Evolutionary conservation across 1,284 basidiomycete genomes (phyloP).

Genomic region (Dichomitus squalens): DNA sequence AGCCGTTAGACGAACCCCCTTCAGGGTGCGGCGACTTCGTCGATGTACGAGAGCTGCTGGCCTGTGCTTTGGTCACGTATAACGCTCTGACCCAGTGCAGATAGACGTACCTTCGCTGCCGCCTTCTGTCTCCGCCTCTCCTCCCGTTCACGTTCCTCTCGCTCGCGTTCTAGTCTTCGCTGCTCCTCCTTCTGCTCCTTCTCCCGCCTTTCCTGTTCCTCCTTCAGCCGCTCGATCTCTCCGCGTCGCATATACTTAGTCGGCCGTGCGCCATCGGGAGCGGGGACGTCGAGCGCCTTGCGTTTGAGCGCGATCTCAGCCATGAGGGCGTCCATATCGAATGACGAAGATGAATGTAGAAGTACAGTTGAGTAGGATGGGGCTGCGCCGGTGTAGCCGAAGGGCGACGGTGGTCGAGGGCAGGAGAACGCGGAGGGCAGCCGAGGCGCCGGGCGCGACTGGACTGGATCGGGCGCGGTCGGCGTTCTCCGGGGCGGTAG

Average conservation of each 20-base stretch:
- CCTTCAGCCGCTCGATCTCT: conserved; percentile 75
- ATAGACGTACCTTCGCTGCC: conserved; percentile 46
- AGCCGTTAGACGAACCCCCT: conserved; percentile 24
- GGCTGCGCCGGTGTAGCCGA: too few species aligned
- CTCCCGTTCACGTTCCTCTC: conserved; percentile 32
- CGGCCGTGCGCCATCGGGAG: conserved; percentile 44
- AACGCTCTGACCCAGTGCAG: background rate
- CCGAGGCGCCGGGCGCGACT: conserved; percentile 7
- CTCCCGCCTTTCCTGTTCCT: conserved; percentile 60
- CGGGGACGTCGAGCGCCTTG: conserved; percentile 58
- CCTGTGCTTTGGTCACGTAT: conserved; percentile 52
- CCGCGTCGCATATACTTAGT: conserved; percentile 88
- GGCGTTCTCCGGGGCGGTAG: conserved; percentile 19
- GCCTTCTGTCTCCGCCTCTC: conserved; percentile 25
- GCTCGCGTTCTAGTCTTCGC: conserved; percentile 35
- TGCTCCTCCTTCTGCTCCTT: conserved; percentile 47
- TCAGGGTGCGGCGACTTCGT: conserved; percentile 45
- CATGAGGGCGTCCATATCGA: conserved; percentile 80
- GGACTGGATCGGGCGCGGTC: conserved; percentile 19
- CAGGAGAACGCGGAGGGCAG: background rate
- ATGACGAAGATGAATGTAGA: background rate
- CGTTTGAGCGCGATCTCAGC: conserved; percentile 89
- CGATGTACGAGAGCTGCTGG: conserved; percentile 34
- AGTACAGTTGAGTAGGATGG: too few species aligned
- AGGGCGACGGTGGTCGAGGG: too few species aligned